Base-by-base conservation (phyloP, 2,329 filamentous ascomycete genomes). In the Monosporascus sp. region DNA sequence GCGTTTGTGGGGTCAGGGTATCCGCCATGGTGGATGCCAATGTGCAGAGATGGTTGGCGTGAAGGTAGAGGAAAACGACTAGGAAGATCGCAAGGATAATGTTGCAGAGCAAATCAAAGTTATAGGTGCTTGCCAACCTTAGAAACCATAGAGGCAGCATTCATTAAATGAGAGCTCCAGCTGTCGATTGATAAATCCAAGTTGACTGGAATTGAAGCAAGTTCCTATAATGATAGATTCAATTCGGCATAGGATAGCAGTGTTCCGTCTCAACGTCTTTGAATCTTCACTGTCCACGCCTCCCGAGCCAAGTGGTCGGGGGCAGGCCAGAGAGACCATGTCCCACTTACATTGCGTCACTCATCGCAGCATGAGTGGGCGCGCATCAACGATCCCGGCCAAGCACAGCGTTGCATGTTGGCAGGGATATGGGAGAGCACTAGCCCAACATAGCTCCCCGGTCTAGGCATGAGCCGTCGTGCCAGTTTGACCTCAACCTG, bases 1-100 rank as follows among this genome's bases (percentile, higher is more conserved):
- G 61, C 27, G 65, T 66, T 47, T 63, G 63, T 16, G 66, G 63
- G 44, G 56, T 49, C 43, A 63, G 41, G 37, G 61, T 59, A 55
- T 67, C 64, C 38, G 65, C 63, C 63, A 69, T 65, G 46, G 44
- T 53, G 50, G 55, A 43, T 31, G 54, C 47, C 48, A 59, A 44
- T 38, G 50, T 53, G 17, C 54, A 57, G 37, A 65, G 56, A 19
- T 57, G 61, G 51, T 59, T 54, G 17, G 58, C 55, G 52, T 59
- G 59, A 9, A 62, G 46, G 34, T 59, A 53, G 44, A 67, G 7
- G 49, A 66, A 65, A 49, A 64, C 34, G 45, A 48, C 54, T 45
- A 65, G 43, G 55, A 60, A 66, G 37, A 64, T 16, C 27, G 52
- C 59, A 34, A 68, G 56, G 52, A 57, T 56, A 43, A 59, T 49